These are phyloP conservation scores for Thelephora ganbajun DNA, from an alignment of 768 basidiomycete genomes.

Conservation along the genomic window DNA sequence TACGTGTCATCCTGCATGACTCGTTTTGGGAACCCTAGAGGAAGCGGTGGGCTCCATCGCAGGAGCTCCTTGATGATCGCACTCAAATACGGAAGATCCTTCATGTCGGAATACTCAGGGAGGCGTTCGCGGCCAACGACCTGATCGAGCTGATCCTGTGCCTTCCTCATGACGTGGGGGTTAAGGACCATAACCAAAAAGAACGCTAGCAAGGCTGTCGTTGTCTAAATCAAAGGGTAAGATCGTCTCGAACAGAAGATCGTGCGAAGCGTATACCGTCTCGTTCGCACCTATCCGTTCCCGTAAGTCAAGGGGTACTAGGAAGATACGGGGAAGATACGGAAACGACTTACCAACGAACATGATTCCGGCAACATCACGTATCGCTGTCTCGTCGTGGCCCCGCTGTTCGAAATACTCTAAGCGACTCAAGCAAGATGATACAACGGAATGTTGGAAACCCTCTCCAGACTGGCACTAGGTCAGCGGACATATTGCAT, in stretches of 20 bases:
- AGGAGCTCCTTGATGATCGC: slow-evolving; percentile 13
- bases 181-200: slow-evolving; percentile 12
- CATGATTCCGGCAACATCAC: background rate
- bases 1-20: slow-evolving; percentile 8
- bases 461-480: background rate
- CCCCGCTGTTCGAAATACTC: background rate
- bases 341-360: background rate
- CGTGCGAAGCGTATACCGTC: background rate
- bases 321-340: background rate
- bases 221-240: slow-evolving; percentile 6
- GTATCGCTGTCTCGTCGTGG: background rate
- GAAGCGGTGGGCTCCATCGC: slow-evolving; percentile 9
- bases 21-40: slow-evolving; percentile 4
- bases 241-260: background rate
- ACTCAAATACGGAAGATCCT: slow-evolving; percentile 11
- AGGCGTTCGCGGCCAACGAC: slow-evolving; percentile 13
- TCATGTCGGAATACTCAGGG: slow-evolving; percentile 13
- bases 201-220: slow-evolving; percentile 9
- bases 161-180: slow-evolving; percentile 10
- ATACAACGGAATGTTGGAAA: background rate
- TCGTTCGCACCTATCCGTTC: background rate
- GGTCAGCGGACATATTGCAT: background rate
- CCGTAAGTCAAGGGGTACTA: background rate
- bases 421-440: background rate
- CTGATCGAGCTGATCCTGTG: slow-evolving; percentile 15